Evolutionary conservation across 177 flowering plant genomes (phyloP).

Genomic region (Vitis hybrid): DNA sequence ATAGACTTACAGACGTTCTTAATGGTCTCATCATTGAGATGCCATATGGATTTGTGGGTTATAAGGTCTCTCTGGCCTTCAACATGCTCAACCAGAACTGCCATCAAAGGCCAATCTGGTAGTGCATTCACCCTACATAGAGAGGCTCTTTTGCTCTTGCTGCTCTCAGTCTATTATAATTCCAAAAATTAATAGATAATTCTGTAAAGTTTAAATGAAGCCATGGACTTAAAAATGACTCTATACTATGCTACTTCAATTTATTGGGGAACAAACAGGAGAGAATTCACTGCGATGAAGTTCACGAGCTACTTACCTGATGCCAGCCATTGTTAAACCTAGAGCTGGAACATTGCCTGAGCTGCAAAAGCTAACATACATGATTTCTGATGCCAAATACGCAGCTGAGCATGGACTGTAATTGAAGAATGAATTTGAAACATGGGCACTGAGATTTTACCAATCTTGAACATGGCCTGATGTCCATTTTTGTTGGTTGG

Average conservation of each 20-base stretch:
- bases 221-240: background rate
- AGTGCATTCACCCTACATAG: slow-evolving; percentile 48
- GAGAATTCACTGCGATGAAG: background rate
- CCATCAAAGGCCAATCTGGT: slow-evolving; percentile 78
- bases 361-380: slow-evolving; percentile 30
- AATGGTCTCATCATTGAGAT: slow-evolving; percentile 72
- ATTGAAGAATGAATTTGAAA: background rate
- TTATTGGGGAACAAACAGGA: background rate
- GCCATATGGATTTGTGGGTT: slow-evolving; percentile 70
- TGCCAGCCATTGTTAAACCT: slow-evolving; percentile 27
- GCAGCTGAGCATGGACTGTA: no score
- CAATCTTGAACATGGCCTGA: slow-evolving; percentile 25
- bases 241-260: no score
- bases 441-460: slow-evolving; percentile 16
- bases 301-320: slow-evolving; percentile 33
- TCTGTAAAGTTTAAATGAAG: background rate
- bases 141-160: slow-evolving; percentile 34
- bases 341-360: slow-evolving; percentile 39
- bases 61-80: slow-evolving; percentile 77
- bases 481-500: slow-evolving; percentile 28
- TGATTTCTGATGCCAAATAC: no score
- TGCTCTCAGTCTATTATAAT: slow-evolving; percentile 24
- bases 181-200: background rate
- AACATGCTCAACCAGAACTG: slow-evolving; percentile 70
- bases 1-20: slow-evolving; percentile 79